Conservation (phyloP, 495 filamentous ascomycete species). For the Penicillium atrosanguineum region DNA sequence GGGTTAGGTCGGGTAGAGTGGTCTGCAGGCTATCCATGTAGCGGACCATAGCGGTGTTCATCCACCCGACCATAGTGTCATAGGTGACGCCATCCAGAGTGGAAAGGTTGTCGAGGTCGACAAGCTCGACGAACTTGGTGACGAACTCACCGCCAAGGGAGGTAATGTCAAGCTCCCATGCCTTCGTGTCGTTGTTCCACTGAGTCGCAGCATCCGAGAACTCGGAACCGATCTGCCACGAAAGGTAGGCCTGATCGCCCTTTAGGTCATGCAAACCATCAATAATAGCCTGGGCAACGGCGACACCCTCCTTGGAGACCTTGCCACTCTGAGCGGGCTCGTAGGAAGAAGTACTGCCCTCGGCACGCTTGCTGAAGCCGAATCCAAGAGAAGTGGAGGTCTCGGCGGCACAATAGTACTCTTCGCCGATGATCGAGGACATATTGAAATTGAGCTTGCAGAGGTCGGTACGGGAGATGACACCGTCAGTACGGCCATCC, state of each 20-base stretch:
- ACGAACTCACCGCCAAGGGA: constrained; percentile 38
- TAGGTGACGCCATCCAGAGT: constrained; percentile 40
- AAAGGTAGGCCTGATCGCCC: constrained; percentile 33
- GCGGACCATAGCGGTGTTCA: constrained; percentile 24
- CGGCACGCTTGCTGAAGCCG: constrained; percentile 28
- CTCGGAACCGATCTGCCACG: constrained; percentile 30
- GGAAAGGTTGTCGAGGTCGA: constrained; percentile 28
- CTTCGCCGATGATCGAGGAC: constrained; percentile 40
- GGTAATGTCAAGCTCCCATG: constrained; percentile 31
- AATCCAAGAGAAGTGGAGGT: constrained; percentile 34
- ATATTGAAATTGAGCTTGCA: constrained; percentile 49
- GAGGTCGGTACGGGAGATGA: constrained; percentile 50
- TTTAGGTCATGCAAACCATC: constrained; percentile 31
- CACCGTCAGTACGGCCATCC: constrained; percentile 52
- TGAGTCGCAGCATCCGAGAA: constrained; percentile 26
- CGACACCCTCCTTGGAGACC: constrained; percentile 27
- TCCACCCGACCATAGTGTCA: constrained; percentile 44
- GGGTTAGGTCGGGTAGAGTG: constrained; percentile 43
- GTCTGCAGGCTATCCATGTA: constrained; percentile 45
- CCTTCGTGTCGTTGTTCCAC: constrained; percentile 31
- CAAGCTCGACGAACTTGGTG: constrained; percentile 34
- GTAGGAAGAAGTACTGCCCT: constrained; percentile 29
- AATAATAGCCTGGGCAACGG: constrained; percentile 32
- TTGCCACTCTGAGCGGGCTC: constrained; percentile 32
- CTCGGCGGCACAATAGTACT: constrained; percentile 49